Conservation (phyloP, 495 filamentous ascomycete species). For the Aspergillus homomorphus region DNA sequence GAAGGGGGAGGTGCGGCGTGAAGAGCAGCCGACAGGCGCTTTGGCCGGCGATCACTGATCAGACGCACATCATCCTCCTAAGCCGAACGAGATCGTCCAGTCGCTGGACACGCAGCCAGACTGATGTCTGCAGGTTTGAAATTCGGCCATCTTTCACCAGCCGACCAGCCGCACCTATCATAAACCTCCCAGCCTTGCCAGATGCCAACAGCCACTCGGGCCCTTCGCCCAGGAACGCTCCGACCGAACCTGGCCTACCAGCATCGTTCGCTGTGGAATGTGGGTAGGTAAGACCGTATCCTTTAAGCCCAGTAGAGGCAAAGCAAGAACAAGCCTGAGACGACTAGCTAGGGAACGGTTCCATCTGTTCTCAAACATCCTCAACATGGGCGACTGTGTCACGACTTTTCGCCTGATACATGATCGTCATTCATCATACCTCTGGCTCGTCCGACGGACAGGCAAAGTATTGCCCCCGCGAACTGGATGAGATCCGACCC, state of each 20-base stretch:
- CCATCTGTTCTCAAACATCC: not conserved
- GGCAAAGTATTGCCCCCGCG: not conserved
- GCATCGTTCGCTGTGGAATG: constrained; percentile 12
- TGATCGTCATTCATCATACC: constrained; percentile 1
- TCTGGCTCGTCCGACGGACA: not conserved
- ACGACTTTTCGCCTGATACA: not conserved
- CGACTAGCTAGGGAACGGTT: too few species aligned
- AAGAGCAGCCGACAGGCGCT: constrained; percentile 9
- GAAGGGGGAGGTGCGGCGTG: constrained; percentile 1
- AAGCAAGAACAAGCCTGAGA: not conserved
- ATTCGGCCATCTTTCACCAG: constrained; percentile 8
- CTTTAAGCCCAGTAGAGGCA: not conserved
- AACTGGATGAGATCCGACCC: not conserved
- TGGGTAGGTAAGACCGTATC: not conserved
- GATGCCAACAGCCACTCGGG: constrained; percentile 19
- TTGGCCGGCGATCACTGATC: constrained; percentile 19
- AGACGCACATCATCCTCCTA: constrained; percentile 27
- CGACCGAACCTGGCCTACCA: constrained; percentile 11
- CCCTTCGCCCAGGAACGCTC: constrained; percentile 21
- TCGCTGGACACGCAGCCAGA: not conserved
- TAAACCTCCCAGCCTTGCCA: constrained; percentile 11
- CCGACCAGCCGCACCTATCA: constrained; percentile 15
- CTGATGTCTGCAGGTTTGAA: constrained; percentile 9
- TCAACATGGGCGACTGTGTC: not conserved
- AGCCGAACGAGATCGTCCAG: constrained; percentile 15